Percentiles rank a stretch among this genome's conserved stretches.
Evolutionary conservation across 2,329 filamentous ascomycete genomes (phyloP).

Genomic region (Colletotrichum cereale): DNA sequence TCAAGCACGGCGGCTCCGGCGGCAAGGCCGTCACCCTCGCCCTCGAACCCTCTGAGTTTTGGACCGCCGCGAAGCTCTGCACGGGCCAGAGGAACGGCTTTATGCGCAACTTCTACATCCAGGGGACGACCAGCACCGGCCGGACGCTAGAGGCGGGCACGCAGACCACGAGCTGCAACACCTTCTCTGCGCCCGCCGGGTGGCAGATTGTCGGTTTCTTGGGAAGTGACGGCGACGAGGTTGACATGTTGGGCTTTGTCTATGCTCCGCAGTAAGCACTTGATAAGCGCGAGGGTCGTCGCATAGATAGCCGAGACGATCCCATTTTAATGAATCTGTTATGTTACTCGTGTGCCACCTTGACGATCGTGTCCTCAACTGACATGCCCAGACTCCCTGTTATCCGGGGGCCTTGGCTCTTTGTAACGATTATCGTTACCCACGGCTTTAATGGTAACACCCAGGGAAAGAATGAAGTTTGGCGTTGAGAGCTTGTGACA

Average conservation of each 20-base stretch:
- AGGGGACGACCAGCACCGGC: constrained; percentile 64
- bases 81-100: constrained; percentile 58
- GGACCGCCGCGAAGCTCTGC: constrained; percentile 63
- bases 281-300: background rate
- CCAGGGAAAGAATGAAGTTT: background rate
- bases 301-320: background rate
- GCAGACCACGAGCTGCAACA: constrained; percentile 60
- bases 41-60: constrained; percentile 61
- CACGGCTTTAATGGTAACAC: background rate
- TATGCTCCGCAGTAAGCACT: constrained; percentile 50
- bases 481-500: background rate
- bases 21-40: constrained; percentile 58
- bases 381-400: background rate
- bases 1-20: constrained; percentile 67
- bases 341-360: background rate
- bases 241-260: constrained; percentile 66
- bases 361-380: background rate
- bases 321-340: background rate
- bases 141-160: constrained; percentile 59
- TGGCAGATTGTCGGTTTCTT: constrained; percentile 67
- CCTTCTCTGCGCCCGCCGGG: constrained; percentile 59
- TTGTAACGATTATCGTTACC: background rate
- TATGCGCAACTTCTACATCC: constrained; percentile 68
- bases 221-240: constrained; percentile 65
- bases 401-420: background rate